phyloP scores from a whole-genome alignment of 2,329 filamentous ascomycete species.

The Helicocarpus griseus region DNA sequence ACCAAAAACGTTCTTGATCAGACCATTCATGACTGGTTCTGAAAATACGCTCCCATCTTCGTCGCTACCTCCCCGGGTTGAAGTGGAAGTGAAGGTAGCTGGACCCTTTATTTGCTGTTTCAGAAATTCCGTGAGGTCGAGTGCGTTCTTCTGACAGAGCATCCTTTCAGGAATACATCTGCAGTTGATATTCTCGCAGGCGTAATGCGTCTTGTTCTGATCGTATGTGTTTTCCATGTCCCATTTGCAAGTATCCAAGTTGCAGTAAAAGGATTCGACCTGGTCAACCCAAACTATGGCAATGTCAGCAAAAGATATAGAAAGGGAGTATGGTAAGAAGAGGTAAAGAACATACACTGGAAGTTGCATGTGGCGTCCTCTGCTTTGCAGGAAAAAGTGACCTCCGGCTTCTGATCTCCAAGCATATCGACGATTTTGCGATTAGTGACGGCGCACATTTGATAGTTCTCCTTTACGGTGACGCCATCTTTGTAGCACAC shows the following conservation, averaged over 20 bases:
- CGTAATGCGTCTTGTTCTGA: conserved; percentile 74
- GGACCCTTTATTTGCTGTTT: conserved; percentile 75
- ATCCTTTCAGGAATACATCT: conserved; percentile 83
- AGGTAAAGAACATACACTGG: conserved; percentile 56
- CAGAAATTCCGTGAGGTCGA: conserved; percentile 87
- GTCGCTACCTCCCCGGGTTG: conserved; percentile 46
- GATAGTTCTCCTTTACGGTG: conserved; percentile 87
- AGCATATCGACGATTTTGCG: conserved; percentile 82
- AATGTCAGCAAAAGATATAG: conserved; percentile 18
- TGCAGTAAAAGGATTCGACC: conserved; percentile 92
- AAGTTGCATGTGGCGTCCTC: conserved; percentile 76
- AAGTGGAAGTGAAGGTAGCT: conserved; percentile 66
- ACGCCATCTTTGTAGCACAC: conserved; percentile 89
- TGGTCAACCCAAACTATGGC: conserved; percentile 81
- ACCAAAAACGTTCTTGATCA: conserved; percentile 83
- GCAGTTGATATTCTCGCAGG: conserved; percentile 76
- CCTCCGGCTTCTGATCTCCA: conserved; percentile 76
- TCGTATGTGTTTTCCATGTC: conserved; percentile 56
- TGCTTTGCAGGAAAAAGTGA: conserved; percentile 83
- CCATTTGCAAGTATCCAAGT: conserved; percentile 70
- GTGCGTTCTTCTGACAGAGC: conserved; percentile 82
- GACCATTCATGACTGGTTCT: conserved; percentile 83
- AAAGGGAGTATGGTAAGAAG: not conserved
- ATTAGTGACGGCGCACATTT: conserved; percentile 97
- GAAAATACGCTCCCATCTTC: conserved; percentile 72